Conservation (phyloP, 768 basidiomycete species). For the Guyanaporus albipodus region DNA sequence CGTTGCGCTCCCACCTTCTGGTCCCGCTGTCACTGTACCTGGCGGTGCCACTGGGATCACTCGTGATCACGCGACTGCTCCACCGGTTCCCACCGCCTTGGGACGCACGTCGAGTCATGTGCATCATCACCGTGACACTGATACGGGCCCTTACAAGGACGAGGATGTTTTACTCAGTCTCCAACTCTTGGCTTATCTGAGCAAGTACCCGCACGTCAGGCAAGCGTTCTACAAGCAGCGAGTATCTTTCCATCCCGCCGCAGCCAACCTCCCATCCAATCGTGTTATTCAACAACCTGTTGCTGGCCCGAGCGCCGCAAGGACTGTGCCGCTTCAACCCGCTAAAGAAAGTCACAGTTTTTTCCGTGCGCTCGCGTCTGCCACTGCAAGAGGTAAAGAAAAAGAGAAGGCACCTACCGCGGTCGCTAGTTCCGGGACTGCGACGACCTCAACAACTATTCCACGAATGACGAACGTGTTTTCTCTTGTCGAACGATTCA, state of each 20-base stretch:
- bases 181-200: conserved; percentile 92
- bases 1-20: conserved; percentile 46
- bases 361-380: conserved; percentile 44
- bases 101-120: conserved; percentile 31
- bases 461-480: conserved; percentile 84
- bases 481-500: conserved; percentile 93
- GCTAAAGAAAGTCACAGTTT: conserved; percentile 38
- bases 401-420: conserved; percentile 34
- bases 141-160: conserved; percentile 77
- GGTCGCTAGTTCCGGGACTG: conserved; percentile 19
- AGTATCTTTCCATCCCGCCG: conserved; percentile 77
- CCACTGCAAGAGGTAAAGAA: conserved; percentile 46
- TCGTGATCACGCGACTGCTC: conserved; percentile 18
- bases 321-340: conserved; percentile 13
- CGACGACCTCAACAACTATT: background rate
- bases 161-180: conserved; percentile 90
- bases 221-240: conserved; percentile 92
- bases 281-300: conserved; percentile 24
- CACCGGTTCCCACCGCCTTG: conserved; percentile 12
- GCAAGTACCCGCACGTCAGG: conserved; percentile 96
- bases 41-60: conserved; percentile 10
- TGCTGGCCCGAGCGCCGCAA: conserved; percentile 25
- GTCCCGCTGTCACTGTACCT: conserved; percentile 5
- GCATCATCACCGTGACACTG: conserved; percentile 38
- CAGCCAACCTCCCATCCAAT: conserved; percentile 38